phyloP scores from a whole-genome alignment of 2,329 filamentous ascomycete species.

The Sporothrix luriei region DNA sequence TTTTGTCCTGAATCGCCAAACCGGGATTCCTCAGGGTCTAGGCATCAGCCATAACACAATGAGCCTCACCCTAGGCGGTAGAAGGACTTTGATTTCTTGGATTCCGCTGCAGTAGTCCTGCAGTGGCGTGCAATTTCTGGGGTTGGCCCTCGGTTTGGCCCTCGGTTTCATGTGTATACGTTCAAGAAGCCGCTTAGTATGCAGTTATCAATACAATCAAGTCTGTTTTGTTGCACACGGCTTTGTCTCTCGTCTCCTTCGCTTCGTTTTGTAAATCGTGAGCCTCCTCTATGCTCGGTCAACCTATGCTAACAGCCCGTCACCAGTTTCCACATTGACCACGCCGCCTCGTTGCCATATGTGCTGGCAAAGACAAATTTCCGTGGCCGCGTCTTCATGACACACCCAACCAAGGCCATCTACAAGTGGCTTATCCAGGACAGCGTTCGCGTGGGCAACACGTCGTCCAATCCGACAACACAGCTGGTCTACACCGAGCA shows the following conservation, averaged over 20 bases:
- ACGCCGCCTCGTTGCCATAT: constrained; percentile 97
- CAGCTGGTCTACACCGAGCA: constrained; percentile 91
- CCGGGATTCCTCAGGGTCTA: neutral
- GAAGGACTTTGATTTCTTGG: neutral
- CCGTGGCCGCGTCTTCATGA: constrained; percentile 96
- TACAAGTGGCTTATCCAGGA: constrained; percentile 99
- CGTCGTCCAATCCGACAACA: constrained; percentile 63
- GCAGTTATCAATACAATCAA: constrained; percentile 41
- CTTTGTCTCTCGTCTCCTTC: neutral
- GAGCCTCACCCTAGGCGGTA: neutral
- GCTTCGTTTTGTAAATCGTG: constrained; percentile 1
- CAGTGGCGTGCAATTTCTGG: neutral
- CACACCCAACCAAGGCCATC: constrained; percentile 97
- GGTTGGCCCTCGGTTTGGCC: too few relatives aligned
- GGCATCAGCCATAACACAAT: neutral
- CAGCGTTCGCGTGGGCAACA: constrained; percentile 84
- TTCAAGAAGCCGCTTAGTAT: constrained; percentile 34
- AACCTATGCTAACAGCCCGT: constrained; percentile 31
- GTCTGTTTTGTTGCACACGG: constrained; percentile 11
- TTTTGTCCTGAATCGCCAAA: neutral
- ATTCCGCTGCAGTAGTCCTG: constrained; percentile 29
- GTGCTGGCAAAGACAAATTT: constrained; percentile 98
- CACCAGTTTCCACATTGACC: constrained; percentile 91
- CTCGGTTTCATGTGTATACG: neutral
- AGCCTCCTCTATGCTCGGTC: neutral